Evolutionary conservation across 495 filamentous ascomycete species (phyloP).

Genomic region (Trichocladium uniseriatum): DNA sequence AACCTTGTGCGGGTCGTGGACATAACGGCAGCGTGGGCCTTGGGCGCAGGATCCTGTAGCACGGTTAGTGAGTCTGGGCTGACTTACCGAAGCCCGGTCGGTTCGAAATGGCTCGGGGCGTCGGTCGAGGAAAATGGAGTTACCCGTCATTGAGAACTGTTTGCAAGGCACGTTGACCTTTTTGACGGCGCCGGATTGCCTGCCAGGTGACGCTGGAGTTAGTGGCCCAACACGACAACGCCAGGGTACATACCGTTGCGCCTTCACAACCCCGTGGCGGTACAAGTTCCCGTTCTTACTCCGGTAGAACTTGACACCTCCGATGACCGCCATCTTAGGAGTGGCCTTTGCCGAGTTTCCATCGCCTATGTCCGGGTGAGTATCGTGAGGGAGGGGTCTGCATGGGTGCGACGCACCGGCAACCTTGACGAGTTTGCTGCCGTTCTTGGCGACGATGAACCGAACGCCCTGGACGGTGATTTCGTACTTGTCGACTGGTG

Average conservation of each 20-base stretch:
- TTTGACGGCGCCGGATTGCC: conserved; percentile 42
- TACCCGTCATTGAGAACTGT: conserved; percentile 89
- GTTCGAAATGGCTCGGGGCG: conserved; percentile 16
- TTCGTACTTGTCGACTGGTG: conserved; percentile 44
- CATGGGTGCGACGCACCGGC: conserved; percentile 45
- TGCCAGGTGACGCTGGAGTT: conserved; percentile 14
- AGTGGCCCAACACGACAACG: conserved; percentile 10
- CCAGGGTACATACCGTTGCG: conserved; percentile 49
- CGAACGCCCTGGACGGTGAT: conserved; percentile 65
- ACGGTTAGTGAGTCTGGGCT: conserved; percentile 25
- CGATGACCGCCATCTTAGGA: conserved; percentile 68
- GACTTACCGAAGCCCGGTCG: conserved; percentile 22
- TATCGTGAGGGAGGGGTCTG: conserved; percentile 15
- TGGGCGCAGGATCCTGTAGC: conserved; percentile 68
- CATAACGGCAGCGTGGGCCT: conserved; percentile 68
- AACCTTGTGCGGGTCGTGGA: conserved; percentile 80
- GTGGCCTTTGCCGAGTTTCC: conserved; percentile 56
- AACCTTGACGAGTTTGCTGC: conserved; percentile 74
- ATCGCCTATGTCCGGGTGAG: conserved; percentile 50
- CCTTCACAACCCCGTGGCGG: conserved; percentile 59
- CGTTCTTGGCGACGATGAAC: conserved; percentile 66
- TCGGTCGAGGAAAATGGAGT: conserved; percentile 34
- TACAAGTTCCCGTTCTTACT: conserved; percentile 90
- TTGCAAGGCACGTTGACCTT: conserved; percentile 78
- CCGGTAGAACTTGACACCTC: conserved; percentile 76